Evolutionary conservation across 768 basidiomycete species (phyloP).

Genomic region (Leccinum olivaceopallidum): DNA sequence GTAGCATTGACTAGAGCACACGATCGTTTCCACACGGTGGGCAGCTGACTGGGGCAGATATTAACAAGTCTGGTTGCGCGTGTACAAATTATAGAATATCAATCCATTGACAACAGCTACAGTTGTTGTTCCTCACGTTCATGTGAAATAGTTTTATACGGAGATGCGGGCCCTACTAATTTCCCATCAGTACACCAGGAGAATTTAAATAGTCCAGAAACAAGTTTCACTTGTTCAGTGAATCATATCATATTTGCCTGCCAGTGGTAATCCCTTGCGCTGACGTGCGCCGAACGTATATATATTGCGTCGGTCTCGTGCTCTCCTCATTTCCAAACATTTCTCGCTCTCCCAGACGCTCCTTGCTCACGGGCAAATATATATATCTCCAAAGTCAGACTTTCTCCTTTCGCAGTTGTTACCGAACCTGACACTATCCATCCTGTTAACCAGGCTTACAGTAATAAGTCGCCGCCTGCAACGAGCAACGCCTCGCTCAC

Average conservation of each 20-base stretch:
- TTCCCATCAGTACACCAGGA: not conserved
- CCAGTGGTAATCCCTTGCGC: not conserved
- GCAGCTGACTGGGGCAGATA: not conserved
- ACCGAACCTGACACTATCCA: not conserved
- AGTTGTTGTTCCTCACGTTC: slow-evolving; percentile 1
- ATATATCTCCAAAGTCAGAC: slow-evolving; percentile 1
- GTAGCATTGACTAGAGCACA: not conserved
- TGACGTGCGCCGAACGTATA: not conserved
- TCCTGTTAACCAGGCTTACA: not conserved
- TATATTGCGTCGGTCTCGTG: not conserved
- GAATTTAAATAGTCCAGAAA: not conserved
- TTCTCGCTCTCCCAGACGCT: slow-evolving; percentile 8
- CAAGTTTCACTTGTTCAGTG: not conserved
- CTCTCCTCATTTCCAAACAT: slow-evolving; percentile 5
- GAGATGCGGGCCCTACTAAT: not conserved
- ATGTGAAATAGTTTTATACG: not conserved
- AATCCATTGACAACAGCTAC: not conserved
- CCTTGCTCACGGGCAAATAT: slow-evolving; percentile 17
- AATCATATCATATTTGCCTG: not conserved
- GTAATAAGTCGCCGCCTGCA: not conserved
- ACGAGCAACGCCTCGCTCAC: not conserved
- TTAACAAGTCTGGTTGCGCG: not conserved
- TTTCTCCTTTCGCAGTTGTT: slow-evolving; percentile 6
- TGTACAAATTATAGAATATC: not conserved
- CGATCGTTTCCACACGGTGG: not conserved